Evolutionary conservation across 495 filamentous ascomycete genomes (phyloP).

Genomic region (Aspergillus egyptiacus): DNA sequence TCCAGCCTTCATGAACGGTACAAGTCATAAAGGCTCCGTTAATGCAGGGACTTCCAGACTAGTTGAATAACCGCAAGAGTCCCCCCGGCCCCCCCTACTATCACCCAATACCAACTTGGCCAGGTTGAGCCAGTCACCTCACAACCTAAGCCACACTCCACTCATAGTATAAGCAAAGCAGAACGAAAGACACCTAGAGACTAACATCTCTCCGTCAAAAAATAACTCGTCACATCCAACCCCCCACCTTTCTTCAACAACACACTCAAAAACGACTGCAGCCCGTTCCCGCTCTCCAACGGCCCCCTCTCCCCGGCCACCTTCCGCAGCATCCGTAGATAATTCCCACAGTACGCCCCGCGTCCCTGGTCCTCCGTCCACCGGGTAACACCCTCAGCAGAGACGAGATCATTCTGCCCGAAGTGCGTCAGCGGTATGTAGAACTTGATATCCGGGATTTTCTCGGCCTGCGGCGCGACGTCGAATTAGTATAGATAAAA

Average conservation of each 20-base stretch:
- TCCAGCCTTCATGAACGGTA: too few species aligned
- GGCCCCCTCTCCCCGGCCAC: constrained; percentile 11
- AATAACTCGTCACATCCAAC: constrained; percentile 12
- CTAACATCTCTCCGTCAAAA: background rate
- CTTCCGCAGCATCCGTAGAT: constrained; percentile 13
- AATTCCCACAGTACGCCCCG: constrained; percentile 12
- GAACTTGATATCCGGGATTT: constrained; percentile 26
- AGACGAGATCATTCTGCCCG: constrained; percentile 16
- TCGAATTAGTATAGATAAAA: constrained; percentile 12
- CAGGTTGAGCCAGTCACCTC: background rate
- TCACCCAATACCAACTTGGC: background rate
- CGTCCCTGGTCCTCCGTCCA: constrained; percentile 21
- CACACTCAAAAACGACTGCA: constrained; percentile 17
- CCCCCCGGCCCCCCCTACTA: background rate
- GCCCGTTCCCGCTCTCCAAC: constrained; percentile 16
- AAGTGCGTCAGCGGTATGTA: constrained; percentile 34
- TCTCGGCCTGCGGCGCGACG: constrained; percentile 18
- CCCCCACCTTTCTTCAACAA: constrained; percentile 15
- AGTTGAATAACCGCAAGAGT: background rate
- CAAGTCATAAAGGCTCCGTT: too few species aligned
- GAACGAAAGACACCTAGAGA: background rate
- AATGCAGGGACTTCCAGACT: background rate
- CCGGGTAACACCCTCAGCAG: constrained; percentile 7
- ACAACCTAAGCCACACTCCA: background rate
- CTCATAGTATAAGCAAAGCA: background rate